Percentiles rank a stretch among this genome's conserved stretches.
Evolutionary conservation across 805 yeast species (phyloP).

Genomic region (Candida silvatica): DNA sequence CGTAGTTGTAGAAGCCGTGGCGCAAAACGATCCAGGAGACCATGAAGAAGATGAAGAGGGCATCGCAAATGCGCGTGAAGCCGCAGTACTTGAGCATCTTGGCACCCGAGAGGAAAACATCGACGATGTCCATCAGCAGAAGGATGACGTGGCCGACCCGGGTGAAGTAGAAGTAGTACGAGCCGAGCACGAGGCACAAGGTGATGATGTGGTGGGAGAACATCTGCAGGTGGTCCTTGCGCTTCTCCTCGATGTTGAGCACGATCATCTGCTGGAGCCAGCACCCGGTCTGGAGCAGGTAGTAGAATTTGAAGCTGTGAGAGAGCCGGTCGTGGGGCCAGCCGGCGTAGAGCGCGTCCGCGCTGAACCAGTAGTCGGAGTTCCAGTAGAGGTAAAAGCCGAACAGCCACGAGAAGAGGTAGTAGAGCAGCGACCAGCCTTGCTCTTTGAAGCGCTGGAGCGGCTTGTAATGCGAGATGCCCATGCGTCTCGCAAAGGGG

Average conservation of each 20-base stretch:
- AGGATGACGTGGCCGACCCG: conserved; percentile 74
- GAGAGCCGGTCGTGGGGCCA: conserved; percentile 71
- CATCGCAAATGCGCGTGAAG: conserved; percentile 50
- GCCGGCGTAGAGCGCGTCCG: conserved; percentile 48
- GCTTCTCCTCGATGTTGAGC: conserved; percentile 64
- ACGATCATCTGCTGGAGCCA: conserved; percentile 80
- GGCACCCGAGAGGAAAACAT: conserved; percentile 61
- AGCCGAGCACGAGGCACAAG: conserved; percentile 53
- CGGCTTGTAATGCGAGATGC: conserved; percentile 42
- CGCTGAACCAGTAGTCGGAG: conserved; percentile 51
- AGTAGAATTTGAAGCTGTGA: conserved; percentile 52
- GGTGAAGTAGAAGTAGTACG: conserved; percentile 64
- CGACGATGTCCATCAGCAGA: conserved; percentile 78
- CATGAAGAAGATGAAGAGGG: conserved; percentile 59
- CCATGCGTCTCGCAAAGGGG: conserved; percentile 42
- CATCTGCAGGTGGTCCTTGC: conserved; percentile 86
- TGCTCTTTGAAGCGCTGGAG: conserved; percentile 76
- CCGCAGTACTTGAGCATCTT: conserved; percentile 74
- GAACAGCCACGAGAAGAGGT: conserved; percentile 39
- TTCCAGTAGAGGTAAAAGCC: conserved; percentile 52
- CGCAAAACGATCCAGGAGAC: conserved; percentile 62
- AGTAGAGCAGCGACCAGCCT: conserved; percentile 67
- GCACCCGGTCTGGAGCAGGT: conserved; percentile 60
- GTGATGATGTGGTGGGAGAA: conserved; percentile 84
- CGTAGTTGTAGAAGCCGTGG: conserved; percentile 65